These are phyloP conservation scores for Houttuynia cordata DNA, from an alignment of 164 flowering plant genomes.

Conservation along the genomic window DNA sequence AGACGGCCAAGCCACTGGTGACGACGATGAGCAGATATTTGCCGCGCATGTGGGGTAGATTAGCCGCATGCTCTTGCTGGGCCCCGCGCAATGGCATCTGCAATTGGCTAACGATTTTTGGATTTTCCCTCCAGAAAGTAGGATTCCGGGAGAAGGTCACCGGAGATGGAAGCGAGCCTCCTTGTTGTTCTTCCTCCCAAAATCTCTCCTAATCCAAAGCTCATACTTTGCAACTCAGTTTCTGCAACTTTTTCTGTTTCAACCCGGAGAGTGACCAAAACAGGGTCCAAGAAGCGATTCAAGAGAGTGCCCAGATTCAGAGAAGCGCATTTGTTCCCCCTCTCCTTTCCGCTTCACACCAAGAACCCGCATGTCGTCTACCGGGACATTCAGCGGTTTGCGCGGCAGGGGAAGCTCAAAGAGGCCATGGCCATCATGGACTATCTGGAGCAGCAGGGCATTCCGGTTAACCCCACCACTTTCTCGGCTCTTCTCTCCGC, in stretches of 20 bases:
- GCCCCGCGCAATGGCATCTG: too few relatives aligned
- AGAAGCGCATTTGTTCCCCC: constrained; percentile 2
- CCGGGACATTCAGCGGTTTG: constrained; percentile 49
- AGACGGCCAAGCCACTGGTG: too few relatives aligned
- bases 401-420: constrained; percentile 43
- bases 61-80: too few relatives aligned
- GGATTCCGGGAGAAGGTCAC: neutral
- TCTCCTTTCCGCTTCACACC: constrained; percentile 24
- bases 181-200: constrained; percentile 1
- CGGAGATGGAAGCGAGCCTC: constrained; percentile 1
- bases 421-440: constrained; percentile 61
- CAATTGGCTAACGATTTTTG: too few relatives aligned
- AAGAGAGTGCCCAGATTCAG: neutral
- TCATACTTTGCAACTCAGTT: neutral
- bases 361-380: constrained; percentile 53
- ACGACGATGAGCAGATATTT: too few relatives aligned
- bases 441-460: constrained; percentile 51
- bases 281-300: neutral
- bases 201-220: neutral
- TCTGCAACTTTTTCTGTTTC: neutral
- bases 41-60: too few relatives aligned
- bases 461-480: constrained; percentile 64
- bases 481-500: constrained; percentile 58
- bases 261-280: neutral
- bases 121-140: too few relatives aligned